Evolutionary conservation across 2,329 filamentous ascomycete species (phyloP).

Genomic region (Trichoderma guizhouense): DNA sequence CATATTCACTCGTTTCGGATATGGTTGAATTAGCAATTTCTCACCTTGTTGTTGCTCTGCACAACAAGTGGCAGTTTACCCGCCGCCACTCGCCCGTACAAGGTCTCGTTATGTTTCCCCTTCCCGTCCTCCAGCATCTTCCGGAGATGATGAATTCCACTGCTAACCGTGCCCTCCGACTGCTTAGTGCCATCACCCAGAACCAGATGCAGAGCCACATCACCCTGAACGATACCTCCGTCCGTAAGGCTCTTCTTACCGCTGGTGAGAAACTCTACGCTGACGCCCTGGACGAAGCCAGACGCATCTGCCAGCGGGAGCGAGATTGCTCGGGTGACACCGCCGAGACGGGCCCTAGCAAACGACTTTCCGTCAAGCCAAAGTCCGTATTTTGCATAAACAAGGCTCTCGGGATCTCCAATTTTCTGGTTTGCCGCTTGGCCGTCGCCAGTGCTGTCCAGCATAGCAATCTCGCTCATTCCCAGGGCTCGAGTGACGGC

Average conservation of each 20-base stretch:
- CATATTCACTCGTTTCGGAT: neutral
- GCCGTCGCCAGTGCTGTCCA: slow-evolving; percentile 45
- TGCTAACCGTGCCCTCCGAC: slow-evolving; percentile 25
- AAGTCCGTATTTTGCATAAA: slow-evolving; percentile 40
- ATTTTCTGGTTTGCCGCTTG: slow-evolving; percentile 22
- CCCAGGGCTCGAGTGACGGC: slow-evolving; percentile 47
- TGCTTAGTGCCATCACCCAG: slow-evolving; percentile 36
- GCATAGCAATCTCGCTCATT: slow-evolving; percentile 46
- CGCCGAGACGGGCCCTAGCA: slow-evolving; percentile 40
- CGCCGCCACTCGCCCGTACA: slow-evolving; percentile 37
- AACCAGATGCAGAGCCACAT: slow-evolving; percentile 39
- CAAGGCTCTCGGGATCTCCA: slow-evolving; percentile 30
- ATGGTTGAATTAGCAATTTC: neutral
- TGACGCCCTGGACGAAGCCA: slow-evolving; percentile 38
- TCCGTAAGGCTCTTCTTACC: slow-evolving; percentile 27
- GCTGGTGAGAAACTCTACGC: slow-evolving; percentile 14
- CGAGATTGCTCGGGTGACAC: slow-evolving; percentile 43
- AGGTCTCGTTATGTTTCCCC: slow-evolving; percentile 32
- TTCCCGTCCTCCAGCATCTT: slow-evolving; percentile 34
- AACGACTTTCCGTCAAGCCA: slow-evolving; percentile 41
- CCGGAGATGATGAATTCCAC: slow-evolving; percentile 33
- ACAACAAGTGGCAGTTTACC: slow-evolving; percentile 40
- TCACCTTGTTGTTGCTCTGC: slow-evolving; percentile 37
- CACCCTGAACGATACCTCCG: slow-evolving; percentile 40
- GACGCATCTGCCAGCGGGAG: slow-evolving; percentile 30